Conservation (phyloP, 768 basidiomycete genomes). For the Pulveroboletus frians region DNA sequence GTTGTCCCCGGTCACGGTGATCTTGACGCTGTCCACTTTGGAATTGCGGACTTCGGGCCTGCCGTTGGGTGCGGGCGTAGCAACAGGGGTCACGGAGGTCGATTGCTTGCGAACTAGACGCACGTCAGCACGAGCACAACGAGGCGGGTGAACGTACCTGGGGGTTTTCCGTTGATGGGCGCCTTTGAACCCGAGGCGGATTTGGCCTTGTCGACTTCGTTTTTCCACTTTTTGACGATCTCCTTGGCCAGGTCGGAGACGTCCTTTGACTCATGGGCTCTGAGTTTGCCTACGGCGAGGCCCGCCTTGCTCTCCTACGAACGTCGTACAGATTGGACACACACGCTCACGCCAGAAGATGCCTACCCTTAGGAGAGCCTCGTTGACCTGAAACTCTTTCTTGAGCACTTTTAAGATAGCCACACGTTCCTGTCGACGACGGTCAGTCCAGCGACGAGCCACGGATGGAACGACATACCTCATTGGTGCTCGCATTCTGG, state of each 20-base stretch:
- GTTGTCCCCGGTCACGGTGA: constrained; percentile 54
- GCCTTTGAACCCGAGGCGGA: constrained; percentile 22
- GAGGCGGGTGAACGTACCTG: constrained; percentile 31
- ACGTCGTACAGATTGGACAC: background rate
- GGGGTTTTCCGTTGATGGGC: constrained; percentile 21
- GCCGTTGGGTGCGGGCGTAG: constrained; percentile 27
- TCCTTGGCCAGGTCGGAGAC: constrained; percentile 85
- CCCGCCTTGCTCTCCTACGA: constrained; percentile 86
- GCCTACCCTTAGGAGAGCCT: constrained; percentile 70
- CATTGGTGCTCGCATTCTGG: constrained; percentile 51
- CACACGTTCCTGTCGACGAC: constrained; percentile 55
- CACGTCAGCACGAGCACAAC: too few species aligned
- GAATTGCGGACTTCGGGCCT: constrained; percentile 46
- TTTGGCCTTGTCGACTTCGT: constrained; percentile 71
- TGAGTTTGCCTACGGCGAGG: constrained; percentile 86
- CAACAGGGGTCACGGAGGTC: constrained; percentile 37
- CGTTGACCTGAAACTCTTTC: constrained; percentile 62
- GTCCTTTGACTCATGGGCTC: constrained; percentile 63
- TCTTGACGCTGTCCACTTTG: constrained; percentile 67
- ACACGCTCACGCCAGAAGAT: constrained; percentile 12
- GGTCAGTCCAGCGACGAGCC: background rate
- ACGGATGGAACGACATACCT: constrained; percentile 40
- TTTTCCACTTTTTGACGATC: constrained; percentile 89
- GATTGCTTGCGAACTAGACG: constrained; percentile 30
- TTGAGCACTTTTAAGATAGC: constrained; percentile 58